Percentiles rank a stretch among this genome's conserved stretches.
Evolutionary conservation across 371 early-diverging fungal genomes (phyloP).

Genomic region (Mucor irregularis): DNA sequence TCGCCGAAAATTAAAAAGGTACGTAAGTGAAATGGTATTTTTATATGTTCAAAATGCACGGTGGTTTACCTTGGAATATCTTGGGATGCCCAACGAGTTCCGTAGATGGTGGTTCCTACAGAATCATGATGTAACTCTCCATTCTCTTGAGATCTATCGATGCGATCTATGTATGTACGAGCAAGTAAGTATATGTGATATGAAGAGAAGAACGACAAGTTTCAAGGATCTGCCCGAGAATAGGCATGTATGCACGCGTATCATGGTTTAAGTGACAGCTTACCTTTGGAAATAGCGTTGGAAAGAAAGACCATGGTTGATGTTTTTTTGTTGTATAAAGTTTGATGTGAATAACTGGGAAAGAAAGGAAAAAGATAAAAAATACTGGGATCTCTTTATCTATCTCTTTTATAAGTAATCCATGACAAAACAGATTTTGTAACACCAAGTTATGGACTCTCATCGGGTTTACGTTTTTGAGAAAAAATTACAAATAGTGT

Average conservation of each 20-base stretch:
- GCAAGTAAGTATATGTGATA: not conserved
- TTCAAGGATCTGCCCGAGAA: too few species aligned
- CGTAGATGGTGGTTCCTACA: constrained; percentile 39
- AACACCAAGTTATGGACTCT: constrained; percentile 11
- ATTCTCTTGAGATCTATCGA: constrained; percentile 19
- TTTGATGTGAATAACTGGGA: not conserved
- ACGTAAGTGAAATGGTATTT: too few species aligned
- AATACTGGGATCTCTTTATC: not conserved
- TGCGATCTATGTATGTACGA: constrained; percentile 20
- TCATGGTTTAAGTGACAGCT: not conserved
- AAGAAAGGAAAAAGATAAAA: not conserved
- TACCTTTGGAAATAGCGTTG: constrained; percentile 33
- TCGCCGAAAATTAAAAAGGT: too few species aligned
- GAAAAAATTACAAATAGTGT: not conserved
- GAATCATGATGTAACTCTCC: constrained; percentile 21
- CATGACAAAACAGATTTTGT: not conserved
- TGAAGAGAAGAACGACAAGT: too few species aligned
- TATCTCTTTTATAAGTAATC: not conserved
- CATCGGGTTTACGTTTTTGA: not conserved
- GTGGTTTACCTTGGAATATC: constrained; percentile 40
- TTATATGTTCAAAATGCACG: not conserved
- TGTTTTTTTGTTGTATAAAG: not conserved
- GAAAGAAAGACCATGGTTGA: constrained; percentile 31
- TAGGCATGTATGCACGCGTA: not conserved
- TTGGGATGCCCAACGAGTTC: constrained; percentile 43